Conservation (phyloP, 1,284 basidiomycete genomes). For the Malassezia vespertilionis region DNA sequence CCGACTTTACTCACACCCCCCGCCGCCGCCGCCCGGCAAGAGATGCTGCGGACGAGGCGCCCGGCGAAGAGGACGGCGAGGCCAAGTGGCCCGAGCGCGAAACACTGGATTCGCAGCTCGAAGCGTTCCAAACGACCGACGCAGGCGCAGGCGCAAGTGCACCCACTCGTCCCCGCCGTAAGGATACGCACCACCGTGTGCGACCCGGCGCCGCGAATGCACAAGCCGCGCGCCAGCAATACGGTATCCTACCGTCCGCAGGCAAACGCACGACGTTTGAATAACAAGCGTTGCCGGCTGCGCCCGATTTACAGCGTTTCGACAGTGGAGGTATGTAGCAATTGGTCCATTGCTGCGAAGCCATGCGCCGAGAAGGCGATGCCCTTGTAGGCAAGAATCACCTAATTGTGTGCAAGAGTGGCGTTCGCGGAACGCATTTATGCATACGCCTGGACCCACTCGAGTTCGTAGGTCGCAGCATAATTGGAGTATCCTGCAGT, state of each 20-base stretch:
- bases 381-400: too few relatives aligned
- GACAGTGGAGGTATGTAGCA: not conserved
- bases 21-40: constrained; percentile 18
- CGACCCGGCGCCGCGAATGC: constrained; percentile 18
- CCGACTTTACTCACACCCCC: constrained; percentile 24
- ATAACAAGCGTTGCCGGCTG: not conserved
- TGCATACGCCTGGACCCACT: too few relatives aligned
- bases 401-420: too few relatives aligned
- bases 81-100: not conserved
- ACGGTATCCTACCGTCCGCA: constrained; percentile 8
- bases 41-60: constrained; percentile 11
- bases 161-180: constrained; percentile 26
- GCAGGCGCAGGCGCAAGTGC: not conserved
- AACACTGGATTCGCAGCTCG: constrained; percentile 43
- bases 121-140: not conserved
- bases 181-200: constrained; percentile 29
- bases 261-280: constrained; percentile 17
- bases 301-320: not conserved
- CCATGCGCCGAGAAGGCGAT: too few relatives aligned
- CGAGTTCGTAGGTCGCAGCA: not conserved
- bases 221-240: constrained; percentile 9
- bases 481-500: too few relatives aligned
- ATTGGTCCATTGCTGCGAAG: too few relatives aligned
- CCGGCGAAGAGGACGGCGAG: constrained; percentile 8
- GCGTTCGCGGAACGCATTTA: too few relatives aligned